Conservation (phyloP, 116 monocot species). For the Papilionanthe hybrid region DNA sequence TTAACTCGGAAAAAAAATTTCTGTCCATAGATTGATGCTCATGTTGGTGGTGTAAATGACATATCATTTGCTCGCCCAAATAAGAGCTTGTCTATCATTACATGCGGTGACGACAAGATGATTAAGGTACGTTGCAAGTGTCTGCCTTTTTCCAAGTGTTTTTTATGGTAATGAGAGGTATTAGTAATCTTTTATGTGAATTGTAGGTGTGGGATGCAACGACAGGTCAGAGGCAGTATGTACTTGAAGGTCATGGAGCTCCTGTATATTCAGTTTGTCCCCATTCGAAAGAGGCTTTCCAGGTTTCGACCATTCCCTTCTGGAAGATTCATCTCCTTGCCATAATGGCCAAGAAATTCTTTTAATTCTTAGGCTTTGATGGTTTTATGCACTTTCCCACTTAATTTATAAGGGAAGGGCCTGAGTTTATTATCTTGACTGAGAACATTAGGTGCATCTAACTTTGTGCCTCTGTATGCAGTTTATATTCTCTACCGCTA, state of each 20-base stretch:
- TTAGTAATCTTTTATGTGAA: slow-evolving; percentile 6
- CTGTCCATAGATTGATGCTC: slow-evolving; percentile 32
- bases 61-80: slow-evolving; percentile 89
- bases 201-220: slow-evolving; percentile 89
- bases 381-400: not conserved
- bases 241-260: slow-evolving; percentile 89
- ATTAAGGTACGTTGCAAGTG: slow-evolving; percentile 49
- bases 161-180: not conserved
- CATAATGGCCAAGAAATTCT: not conserved
- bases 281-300: slow-evolving; percentile 78
- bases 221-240: slow-evolving; percentile 67
- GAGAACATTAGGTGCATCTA: not conserved
- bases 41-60: slow-evolving; percentile 52
- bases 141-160: not conserved
- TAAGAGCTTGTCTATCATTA: slow-evolving; percentile 68
- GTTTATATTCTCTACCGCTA: slow-evolving; percentile 67
- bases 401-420: not conserved
- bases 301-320: slow-evolving; percentile 30
- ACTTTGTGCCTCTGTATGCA: slow-evolving; percentile 19
- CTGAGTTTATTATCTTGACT: not conserved
- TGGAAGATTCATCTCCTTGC: not conserved
- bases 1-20: not conserved
- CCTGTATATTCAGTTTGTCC: slow-evolving; percentile 94
- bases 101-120: slow-evolving; percentile 84
- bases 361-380: not conserved